These are phyloP conservation scores for Mycena indigotica DNA, from an alignment of 768 basidiomycete genomes.

Conservation along the genomic window DNA sequence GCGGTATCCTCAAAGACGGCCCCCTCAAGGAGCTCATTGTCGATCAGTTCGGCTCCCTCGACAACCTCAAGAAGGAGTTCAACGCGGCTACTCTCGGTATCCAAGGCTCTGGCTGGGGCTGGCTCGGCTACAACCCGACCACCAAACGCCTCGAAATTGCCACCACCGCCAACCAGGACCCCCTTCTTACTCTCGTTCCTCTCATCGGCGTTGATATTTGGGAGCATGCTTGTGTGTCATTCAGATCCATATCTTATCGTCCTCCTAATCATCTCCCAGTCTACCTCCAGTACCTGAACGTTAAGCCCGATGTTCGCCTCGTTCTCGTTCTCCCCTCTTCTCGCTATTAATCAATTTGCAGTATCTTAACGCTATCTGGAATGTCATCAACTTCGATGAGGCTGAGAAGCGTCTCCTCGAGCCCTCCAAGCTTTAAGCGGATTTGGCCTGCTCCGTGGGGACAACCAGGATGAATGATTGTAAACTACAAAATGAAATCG, in stretches of 20 bases:
- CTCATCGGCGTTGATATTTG: slow-evolving; percentile 25
- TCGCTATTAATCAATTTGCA: slow-evolving; percentile 28
- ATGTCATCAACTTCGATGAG: slow-evolving; percentile 87
- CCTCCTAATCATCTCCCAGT: slow-evolving; percentile 61
- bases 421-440: slow-evolving; percentile 30
- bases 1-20: slow-evolving; percentile 62
- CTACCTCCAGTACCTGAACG: slow-evolving; percentile 96
- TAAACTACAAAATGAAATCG: not conserved
- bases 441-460: too few species aligned
- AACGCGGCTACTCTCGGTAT: slow-evolving; percentile 84
- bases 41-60: slow-evolving; percentile 66
- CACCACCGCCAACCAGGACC: slow-evolving; percentile 97
- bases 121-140: slow-evolving; percentile 77
- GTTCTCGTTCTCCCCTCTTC: not conserved
- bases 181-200: slow-evolving; percentile 56
- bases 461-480: not conserved
- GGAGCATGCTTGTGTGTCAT: slow-evolving; percentile 43
- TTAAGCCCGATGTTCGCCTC: slow-evolving; percentile 82
- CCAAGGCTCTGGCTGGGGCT: slow-evolving; percentile 96
- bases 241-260: slow-evolving; percentile 96
- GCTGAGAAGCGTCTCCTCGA: slow-evolving; percentile 58
- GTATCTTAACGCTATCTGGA: slow-evolving; percentile 91
- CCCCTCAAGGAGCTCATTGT: slow-evolving; percentile 68
- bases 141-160: slow-evolving; percentile 78
- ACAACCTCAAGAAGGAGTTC: slow-evolving; percentile 76